These are phyloP conservation scores for Pinus taeda DNA, from an alignment of 75 land plant genomes.

Conservation along the genomic window DNA sequence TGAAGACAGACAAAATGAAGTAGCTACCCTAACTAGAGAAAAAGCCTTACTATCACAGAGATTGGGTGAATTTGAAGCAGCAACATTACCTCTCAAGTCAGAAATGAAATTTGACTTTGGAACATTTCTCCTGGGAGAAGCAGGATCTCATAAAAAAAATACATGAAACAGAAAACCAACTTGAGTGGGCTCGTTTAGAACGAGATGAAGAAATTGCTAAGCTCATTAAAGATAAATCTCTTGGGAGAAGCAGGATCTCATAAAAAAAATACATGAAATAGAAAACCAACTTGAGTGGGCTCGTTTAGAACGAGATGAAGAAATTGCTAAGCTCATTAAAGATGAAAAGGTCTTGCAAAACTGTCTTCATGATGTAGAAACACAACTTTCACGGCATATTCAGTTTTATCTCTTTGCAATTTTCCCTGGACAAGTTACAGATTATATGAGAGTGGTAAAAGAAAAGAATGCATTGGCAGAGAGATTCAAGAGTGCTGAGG, in stretches of 20 bases:
- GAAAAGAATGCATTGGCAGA: no score
- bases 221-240: conserved; percentile 44
- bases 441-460: no score
- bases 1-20: conserved; percentile 69
- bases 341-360: conserved; percentile 84
- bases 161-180: no score
- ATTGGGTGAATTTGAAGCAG: conserved; percentile 71
- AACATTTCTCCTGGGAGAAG: conserved; percentile 68
- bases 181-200: no score
- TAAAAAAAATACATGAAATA: conserved; percentile 73
- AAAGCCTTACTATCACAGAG: conserved; percentile 58
- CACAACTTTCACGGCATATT: conserved; percentile 48
- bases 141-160: no score
- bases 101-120: conserved; percentile 75
- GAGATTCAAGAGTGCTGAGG: no score
- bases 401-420: no score
- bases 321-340: conserved; percentile 55
- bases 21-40: conserved; percentile 52
- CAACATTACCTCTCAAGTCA: conserved; percentile 62
- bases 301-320: conserved; percentile 86
- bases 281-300: conserved; percentile 96
- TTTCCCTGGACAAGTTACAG: no score
- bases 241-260: conserved; percentile 73
- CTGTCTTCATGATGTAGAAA: conserved; percentile 83
- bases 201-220: no score